phyloP scores from a whole-genome alignment of 345 rosid species.

The Bruguiera parviflora region DNA sequence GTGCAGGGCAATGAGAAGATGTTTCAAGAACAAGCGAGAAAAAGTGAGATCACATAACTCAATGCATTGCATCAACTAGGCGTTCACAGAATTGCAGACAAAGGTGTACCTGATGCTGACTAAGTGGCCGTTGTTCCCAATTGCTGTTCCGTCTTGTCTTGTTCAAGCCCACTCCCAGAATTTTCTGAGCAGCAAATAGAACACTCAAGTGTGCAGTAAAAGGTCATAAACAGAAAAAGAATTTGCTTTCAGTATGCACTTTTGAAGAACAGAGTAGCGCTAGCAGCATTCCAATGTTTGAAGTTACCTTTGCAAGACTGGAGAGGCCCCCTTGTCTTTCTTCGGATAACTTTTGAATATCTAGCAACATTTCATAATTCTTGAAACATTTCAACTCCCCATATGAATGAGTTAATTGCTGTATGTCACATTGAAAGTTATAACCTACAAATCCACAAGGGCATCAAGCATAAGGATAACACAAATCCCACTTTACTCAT shows the following conservation, averaged over 20 bases:
- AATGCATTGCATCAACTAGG: no score
- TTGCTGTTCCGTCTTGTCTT: slow-evolving; percentile 83
- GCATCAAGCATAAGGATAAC: neutral
- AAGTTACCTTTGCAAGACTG: slow-evolving; percentile 70
- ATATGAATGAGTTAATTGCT: slow-evolving; percentile 62
- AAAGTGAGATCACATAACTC: no score
- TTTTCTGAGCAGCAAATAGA: slow-evolving; percentile 43
- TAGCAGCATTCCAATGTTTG: slow-evolving; percentile 3
- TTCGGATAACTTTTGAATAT: slow-evolving; percentile 68
- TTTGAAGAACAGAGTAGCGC: slow-evolving; percentile 5
- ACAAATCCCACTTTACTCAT: neutral
- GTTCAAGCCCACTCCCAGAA: slow-evolving; percentile 84
- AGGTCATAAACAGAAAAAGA: neutral
- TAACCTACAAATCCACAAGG: slow-evolving; percentile 51
- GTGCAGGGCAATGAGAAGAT: neutral
- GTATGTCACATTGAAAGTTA: slow-evolving; percentile 76
- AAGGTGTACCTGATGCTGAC: slow-evolving; percentile 57
- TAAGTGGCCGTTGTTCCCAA: slow-evolving; percentile 89
- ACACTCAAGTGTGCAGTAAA: neutral
- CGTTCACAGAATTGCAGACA: neutral
- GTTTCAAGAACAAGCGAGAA: neutral
- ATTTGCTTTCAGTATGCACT: neutral
- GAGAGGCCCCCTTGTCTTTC: slow-evolving; percentile 76
- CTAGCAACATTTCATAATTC: slow-evolving; percentile 76
- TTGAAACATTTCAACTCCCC: slow-evolving; percentile 73